Evolutionary conservation across 441 rosid genomes (phyloP).

Genomic region (Croton laevigatus): DNA sequence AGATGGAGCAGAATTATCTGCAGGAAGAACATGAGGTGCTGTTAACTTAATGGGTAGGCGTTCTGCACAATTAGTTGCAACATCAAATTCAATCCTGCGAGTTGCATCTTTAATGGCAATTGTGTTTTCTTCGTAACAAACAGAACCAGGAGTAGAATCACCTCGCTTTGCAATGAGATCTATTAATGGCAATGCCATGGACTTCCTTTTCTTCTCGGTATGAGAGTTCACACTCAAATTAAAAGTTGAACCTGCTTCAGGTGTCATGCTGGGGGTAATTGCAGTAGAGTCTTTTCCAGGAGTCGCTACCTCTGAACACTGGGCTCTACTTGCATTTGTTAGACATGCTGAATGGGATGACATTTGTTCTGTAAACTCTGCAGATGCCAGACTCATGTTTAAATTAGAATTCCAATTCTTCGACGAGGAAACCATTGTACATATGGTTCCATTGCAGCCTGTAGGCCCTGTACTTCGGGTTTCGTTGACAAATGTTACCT

Average conservation of each 20-base stretch:
- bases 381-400: slow-evolving; percentile 49
- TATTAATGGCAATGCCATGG: slow-evolving; percentile 35
- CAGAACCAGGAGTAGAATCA: slow-evolving; percentile 31
- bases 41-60: slow-evolving; percentile 30
- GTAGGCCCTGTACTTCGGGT: slow-evolving; percentile 39
- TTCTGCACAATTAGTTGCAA: slow-evolving; percentile 31
- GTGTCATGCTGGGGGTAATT: slow-evolving; percentile 33
- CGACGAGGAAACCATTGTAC: slow-evolving; percentile 51
- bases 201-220: slow-evolving; percentile 59
- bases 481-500: slow-evolving; percentile 54
- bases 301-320: slow-evolving; percentile 37
- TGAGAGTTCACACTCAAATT: slow-evolving; percentile 71
- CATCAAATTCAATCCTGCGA: slow-evolving; percentile 54
- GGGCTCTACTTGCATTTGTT: slow-evolving; percentile 32
- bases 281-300: slow-evolving; percentile 42
- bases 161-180: slow-evolving; percentile 32
- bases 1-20: slow-evolving; percentile 17
- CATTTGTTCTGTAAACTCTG: slow-evolving; percentile 42
- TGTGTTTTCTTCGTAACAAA: slow-evolving; percentile 25
- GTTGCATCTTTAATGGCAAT: slow-evolving; percentile 31
- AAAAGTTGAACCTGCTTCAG: slow-evolving; percentile 53
- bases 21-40: slow-evolving; percentile 8
- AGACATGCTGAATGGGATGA: slow-evolving; percentile 39
- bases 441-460: slow-evolving; percentile 31
- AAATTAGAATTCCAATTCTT: slow-evolving; percentile 50